Conservation (phyloP, 1,284 basidiomycete species). For the Wallemia ichthyophaga region DNA sequence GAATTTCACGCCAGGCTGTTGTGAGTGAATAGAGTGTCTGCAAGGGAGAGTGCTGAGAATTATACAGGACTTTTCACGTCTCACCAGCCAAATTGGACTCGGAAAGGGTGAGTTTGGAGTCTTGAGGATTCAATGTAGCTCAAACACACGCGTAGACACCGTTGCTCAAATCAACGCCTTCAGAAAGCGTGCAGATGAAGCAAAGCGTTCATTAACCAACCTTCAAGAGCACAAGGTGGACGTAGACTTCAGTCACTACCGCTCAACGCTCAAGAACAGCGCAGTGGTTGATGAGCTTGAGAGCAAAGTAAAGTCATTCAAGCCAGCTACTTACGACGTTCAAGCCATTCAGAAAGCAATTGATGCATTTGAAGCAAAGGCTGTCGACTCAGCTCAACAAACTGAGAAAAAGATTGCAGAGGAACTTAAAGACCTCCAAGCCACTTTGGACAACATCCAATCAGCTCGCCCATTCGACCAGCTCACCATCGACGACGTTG, state of each 20-base stretch:
- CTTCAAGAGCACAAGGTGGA: slow-evolving; percentile 44
- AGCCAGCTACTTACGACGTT: slow-evolving; percentile 90
- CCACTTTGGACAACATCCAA: slow-evolving; percentile 88
- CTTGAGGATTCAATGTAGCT: too few relatives aligned
- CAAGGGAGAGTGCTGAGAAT: not conserved
- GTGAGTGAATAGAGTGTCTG: not conserved
- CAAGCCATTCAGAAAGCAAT: slow-evolving; percentile 74
- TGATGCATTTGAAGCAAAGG: slow-evolving; percentile 86
- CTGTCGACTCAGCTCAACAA: slow-evolving; percentile 27
- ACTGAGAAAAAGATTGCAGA: slow-evolving; percentile 70
- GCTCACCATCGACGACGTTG: slow-evolving; percentile 77
- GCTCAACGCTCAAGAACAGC: slow-evolving; percentile 69
- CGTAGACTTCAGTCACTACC: slow-evolving; percentile 73
- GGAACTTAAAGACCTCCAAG: slow-evolving; percentile 73
- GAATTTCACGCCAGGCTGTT: not conserved
- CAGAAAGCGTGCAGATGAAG: slow-evolving; percentile 78
- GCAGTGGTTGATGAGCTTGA: slow-evolving; percentile 73
- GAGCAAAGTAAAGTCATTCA: slow-evolving; percentile 65
- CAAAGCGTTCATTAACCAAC: slow-evolving; percentile 40
- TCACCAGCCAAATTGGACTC: slow-evolving; percentile 65
- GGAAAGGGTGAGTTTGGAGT: slow-evolving; percentile 58
- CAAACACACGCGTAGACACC: slow-evolving; percentile 29
- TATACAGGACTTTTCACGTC: slow-evolving; percentile 58
- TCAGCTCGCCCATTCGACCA: slow-evolving; percentile 93
- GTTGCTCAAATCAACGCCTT: slow-evolving; percentile 68